Evolutionary conservation across 2,329 filamentous ascomycete species (phyloP).

Genomic region (Mycosphaerella sp.): DNA sequence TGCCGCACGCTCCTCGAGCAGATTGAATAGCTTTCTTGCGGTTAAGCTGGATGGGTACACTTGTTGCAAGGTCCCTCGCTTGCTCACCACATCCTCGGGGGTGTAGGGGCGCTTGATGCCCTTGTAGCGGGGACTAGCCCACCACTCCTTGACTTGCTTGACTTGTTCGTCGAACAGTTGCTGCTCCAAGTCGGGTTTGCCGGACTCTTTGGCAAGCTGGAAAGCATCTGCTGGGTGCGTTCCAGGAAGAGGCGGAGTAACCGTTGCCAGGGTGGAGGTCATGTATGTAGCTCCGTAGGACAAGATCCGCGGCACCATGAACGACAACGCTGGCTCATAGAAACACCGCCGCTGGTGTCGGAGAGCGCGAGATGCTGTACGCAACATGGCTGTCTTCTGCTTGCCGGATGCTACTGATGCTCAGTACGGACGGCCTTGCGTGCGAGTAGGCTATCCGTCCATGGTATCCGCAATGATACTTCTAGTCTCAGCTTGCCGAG

Average conservation of each 20-base stretch:
- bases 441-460: background rate
- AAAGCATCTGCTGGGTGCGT: slow-evolving; percentile 67
- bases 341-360: slow-evolving; percentile 28
- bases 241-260: slow-evolving; percentile 57
- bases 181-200: slow-evolving; percentile 77
- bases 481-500: background rate
- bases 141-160: slow-evolving; percentile 83
- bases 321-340: slow-evolving; percentile 16
- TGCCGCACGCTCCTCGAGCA: slow-evolving; percentile 70
- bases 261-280: slow-evolving; percentile 48
- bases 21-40: slow-evolving; percentile 88
- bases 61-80: slow-evolving; percentile 80
- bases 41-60: slow-evolving; percentile 88
- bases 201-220: slow-evolving; percentile 70
- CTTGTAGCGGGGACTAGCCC: slow-evolving; percentile 74
- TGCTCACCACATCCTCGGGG: slow-evolving; percentile 85
- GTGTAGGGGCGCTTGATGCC: slow-evolving; percentile 91
- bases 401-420: background rate
- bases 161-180: slow-evolving; percentile 77
- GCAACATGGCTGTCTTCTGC: slow-evolving; percentile 23
- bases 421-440: background rate
- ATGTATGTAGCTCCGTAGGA: slow-evolving; percentile 34
- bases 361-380: slow-evolving; percentile 26
- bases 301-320: slow-evolving; percentile 21
- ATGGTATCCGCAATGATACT: background rate